Evolutionary conservation across 73 alveolate genomes (phyloP), one percentile per base, ranked within the genome.

Genomic region (Uronychia setigera): DNA sequence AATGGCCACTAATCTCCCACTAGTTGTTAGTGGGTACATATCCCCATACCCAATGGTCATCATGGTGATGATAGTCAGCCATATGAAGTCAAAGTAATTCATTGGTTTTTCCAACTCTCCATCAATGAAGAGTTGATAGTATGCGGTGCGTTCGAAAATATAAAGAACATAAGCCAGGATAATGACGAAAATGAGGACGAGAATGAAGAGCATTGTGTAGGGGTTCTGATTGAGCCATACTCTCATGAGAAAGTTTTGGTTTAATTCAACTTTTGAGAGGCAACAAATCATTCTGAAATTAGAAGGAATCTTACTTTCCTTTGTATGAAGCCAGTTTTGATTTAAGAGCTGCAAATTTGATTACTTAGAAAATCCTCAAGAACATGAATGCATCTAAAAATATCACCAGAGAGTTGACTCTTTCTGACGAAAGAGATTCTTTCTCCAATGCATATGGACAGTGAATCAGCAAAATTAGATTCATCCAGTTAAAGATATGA

Each of bases 21-120:
- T 46, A 5, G 5, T 46, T 19, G 67, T 46, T 5, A 46, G 5
- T 11, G 67, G 67, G 67, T 46, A 46, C n/a, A 46, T 5, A 19
- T 46, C 67, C 19, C 67, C 67, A 46, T 46, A 46, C n/a, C 67
- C 67, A 19, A 46, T 46, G 5, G 67, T 46, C 67, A 46, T 46
- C n/a, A 46, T 5, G 67, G 67, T 46, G 67, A 46, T 46, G 67
- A 46, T 46, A 19, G 67, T 46, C 67, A 46, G 67, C 67, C 67
- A 46, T 5, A 46, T 5, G 67, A 46, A 46, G 67, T 46, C 67
- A 46, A 11, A 5, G n/a, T 11, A 19, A 46, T 46, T 5, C n/a
- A 5, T 46, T 46, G 5, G n/a, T 19, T 46, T 46, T 46, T 46
- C 67, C 67, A 46, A 46, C n/a, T 46, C 19, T 46, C 67, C 67